phyloP scores from a whole-genome alignment of 2,329 filamentous ascomycete genomes.

The Ascochyta lentis region DNA sequence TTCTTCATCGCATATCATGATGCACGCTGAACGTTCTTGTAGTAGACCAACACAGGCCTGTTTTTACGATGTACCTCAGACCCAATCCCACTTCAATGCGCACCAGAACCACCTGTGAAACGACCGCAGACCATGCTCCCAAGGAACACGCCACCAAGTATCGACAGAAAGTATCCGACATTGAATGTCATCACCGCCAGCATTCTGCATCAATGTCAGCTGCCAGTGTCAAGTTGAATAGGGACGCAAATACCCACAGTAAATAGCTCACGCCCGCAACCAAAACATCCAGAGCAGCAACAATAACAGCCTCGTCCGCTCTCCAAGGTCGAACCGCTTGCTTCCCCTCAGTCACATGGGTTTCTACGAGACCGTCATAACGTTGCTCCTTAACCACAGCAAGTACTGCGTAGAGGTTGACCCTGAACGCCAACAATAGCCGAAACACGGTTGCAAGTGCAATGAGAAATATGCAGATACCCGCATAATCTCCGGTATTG shows the following conservation, averaged over 20 bases:
- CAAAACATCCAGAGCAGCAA: conserved; percentile 72
- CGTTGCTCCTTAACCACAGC: conserved; percentile 60
- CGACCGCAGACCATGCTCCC: conserved; percentile 81
- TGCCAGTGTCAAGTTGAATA: background rate
- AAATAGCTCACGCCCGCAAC: conserved; percentile 79
- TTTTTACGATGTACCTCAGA: no score
- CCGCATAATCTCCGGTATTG: conserved; percentile 74
- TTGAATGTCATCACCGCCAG: conserved; percentile 89
- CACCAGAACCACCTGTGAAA: conserved; percentile 50
- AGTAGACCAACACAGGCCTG: no score
- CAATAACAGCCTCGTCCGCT: conserved; percentile 75
- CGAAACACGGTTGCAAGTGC: conserved; percentile 73
- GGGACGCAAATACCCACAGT: conserved; percentile 67
- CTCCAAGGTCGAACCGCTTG: conserved; percentile 72
- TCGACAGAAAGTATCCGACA: conserved; percentile 79
- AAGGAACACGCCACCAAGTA: conserved; percentile 76
- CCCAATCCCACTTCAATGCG: background rate
- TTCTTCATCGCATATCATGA: no score
- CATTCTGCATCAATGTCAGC: conserved; percentile 66
- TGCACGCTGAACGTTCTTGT: no score
- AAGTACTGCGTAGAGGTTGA: conserved; percentile 57
- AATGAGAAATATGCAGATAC: conserved; percentile 88
- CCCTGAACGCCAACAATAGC: conserved; percentile 71
- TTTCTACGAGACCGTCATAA: conserved; percentile 78
- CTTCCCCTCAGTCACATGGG: conserved; percentile 38